A percentile compares a stretch with the other conserved stretches of the same genome.
These are phyloP conservation scores for Exophiala mesophila DNA, from an alignment of 2,329 filamentous ascomycete species.

Conservation along the genomic window DNA sequence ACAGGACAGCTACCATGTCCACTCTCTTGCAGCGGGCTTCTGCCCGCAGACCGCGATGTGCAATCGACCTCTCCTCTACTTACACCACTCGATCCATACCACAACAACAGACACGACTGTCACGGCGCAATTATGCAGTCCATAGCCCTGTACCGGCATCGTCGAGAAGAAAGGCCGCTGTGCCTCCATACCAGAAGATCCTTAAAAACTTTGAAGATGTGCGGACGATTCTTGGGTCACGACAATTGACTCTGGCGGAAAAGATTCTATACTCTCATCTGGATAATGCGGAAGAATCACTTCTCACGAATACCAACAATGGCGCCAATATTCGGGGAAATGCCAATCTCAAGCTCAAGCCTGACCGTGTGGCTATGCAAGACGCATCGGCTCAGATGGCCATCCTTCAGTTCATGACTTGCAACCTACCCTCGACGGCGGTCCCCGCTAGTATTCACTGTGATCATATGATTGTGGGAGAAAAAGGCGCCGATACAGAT, in stretches of 20 bases:
- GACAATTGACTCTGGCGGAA: slow-evolving; percentile 79
- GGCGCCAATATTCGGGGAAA: slow-evolving; percentile 77
- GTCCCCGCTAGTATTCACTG: slow-evolving; percentile 98
- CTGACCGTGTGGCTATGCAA: slow-evolving; percentile 97
- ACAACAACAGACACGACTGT: slow-evolving; percentile 5
- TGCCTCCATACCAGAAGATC: slow-evolving; percentile 77
- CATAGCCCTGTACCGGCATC: slow-evolving; percentile 13
- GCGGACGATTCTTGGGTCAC: slow-evolving; percentile 62
- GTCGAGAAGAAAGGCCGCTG: slow-evolving; percentile 31
- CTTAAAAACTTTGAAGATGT: slow-evolving; percentile 73
- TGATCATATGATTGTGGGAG: slow-evolving; percentile 96
- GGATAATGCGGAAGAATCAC: slow-evolving; percentile 80
- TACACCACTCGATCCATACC: too few species aligned
- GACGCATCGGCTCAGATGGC: slow-evolving; percentile 99
- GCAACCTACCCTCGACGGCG: slow-evolving; percentile 79
- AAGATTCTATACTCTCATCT: slow-evolving; percentile 98
- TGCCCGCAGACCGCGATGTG: slow-evolving; percentile 18
- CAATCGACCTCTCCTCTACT: slow-evolving; percentile 19
- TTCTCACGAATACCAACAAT: slow-evolving; percentile 77
- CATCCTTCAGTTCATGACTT: slow-evolving; percentile 96
- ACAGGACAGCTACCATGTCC: slow-evolving; percentile 10
- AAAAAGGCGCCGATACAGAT: slow-evolving; percentile 82
- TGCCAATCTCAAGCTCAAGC: slow-evolving; percentile 93
- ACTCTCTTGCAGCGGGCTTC: slow-evolving; percentile 16
- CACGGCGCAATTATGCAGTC: slow-evolving; percentile 19